Base-by-base conservation (phyloP, 495 filamentous ascomycete genomes). In the Neohortaea acidophila region DNA sequence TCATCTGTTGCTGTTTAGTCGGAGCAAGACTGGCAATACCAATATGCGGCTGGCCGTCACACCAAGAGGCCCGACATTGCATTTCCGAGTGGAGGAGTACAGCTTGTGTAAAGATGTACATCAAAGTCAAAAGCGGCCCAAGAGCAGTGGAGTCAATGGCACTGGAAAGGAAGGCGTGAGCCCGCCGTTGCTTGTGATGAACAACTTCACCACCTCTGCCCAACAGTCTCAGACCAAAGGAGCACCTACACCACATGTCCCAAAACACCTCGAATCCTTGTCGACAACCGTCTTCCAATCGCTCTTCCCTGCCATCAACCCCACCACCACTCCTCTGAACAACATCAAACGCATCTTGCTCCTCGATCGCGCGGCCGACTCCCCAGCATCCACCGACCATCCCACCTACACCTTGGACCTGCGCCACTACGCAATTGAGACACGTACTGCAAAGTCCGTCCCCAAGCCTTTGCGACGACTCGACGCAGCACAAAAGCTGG, bases 21-120 rank as follows among this genome's bases (percentile, higher is more conserved):
- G 82, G 47, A 94, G 87, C 32, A 29, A 35, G 9, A 77, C 80
- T 6, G 89, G 91, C 27, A 94, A 94, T 60, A 87, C 81, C 8
- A 96, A 94, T 51, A 56, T 99, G 60, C 75, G 91, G 28, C 69
- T 99, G 21, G 83, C 84, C 9, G 69, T 92, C 35, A 83, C 84
- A 12, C 89, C 89, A 13, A 72, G 84, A 39, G 89, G 89, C 1
- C 89, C 89, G 32, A 99, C 89, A 0, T 66, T 99, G 21, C 75
- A 94, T 56, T 96, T 96, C 58, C 68, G 83, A 41, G 84, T 99
- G n/a, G 86, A 96, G 57, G 83, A 81, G 50, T 99, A 99, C 59
- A 87, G 84, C 29, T 68, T 99, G 3, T 81, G 79, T 61, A 89
- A 87, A 53, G 89, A 99, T 55, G 69, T 99, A 8, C 69, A 73